phyloP scores from a whole-genome alignment of 352 stramenopile genomes.

The Phytophthora quininea region DNA sequence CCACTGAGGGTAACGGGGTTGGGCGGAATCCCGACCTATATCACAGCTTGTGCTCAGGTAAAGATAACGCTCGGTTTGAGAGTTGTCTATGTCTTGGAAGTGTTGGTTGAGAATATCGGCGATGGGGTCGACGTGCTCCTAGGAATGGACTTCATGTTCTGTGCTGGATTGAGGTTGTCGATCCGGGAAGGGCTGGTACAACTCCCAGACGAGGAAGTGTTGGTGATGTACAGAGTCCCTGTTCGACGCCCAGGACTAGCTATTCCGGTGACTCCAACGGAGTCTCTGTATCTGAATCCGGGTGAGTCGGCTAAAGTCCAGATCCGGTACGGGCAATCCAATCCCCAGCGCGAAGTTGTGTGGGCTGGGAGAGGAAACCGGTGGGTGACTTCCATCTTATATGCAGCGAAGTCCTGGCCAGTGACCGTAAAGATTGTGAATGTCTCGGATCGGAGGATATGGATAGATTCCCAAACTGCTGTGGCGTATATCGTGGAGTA shows the following conservation, averaged over 20 bases:
- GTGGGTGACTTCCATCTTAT: neutral
- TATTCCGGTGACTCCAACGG: neutral
- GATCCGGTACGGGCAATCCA: neutral
- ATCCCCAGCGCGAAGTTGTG: neutral
- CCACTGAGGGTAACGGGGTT: slow-evolving; percentile 9
- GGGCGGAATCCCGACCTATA: slow-evolving; percentile 17
- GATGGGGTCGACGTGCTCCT: slow-evolving; percentile 32
- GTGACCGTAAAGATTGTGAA: neutral
- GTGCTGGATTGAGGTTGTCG: slow-evolving; percentile 19
- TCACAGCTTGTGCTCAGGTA: slow-evolving; percentile 3
- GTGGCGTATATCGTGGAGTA: neutral
- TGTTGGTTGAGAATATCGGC: slow-evolving; percentile 34
- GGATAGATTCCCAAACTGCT: neutral
- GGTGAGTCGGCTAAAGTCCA: neutral
- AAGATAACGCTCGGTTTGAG: slow-evolving; percentile 35
- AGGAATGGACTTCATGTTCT: slow-evolving; percentile 38
- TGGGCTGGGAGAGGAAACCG: neutral
- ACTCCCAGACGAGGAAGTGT: slow-evolving; percentile 6
- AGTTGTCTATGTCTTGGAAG: slow-evolving; percentile 20
- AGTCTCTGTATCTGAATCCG: neutral
- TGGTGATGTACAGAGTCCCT: neutral
- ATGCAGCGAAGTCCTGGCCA: neutral
- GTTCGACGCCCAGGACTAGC: neutral
- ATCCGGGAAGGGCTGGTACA: slow-evolving; percentile 5
- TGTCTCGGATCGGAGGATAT: neutral